These are phyloP conservation scores for Boletus huronensis DNA, from an alignment of 768 basidiomycete genomes.

Conservation along the genomic window DNA sequence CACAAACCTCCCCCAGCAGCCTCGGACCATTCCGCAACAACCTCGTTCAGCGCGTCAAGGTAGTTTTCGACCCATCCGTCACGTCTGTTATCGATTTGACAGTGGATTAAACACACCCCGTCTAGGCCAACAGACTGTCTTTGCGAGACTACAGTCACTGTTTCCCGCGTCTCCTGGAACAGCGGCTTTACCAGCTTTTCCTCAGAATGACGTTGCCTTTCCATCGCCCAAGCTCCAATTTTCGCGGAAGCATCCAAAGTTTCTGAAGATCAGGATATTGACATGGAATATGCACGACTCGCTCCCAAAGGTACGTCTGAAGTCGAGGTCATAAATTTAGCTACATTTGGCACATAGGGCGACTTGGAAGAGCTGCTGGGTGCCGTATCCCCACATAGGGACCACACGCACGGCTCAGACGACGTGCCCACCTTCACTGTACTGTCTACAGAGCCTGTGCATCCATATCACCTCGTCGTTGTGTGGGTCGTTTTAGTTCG, in stretches of 20 bases:
- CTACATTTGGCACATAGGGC: conserved; percentile 44
- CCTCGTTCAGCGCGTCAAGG: conserved; percentile 20
- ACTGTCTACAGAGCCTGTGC: conserved; percentile 47
- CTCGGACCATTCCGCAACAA: conserved; percentile 15
- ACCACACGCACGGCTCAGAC: conserved; percentile 31
- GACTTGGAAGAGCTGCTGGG: conserved; percentile 72
- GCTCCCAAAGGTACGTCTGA: conserved; percentile 56
- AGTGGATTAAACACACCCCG: not conserved
- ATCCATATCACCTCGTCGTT: conserved; percentile 78
- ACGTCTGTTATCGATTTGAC: conserved; percentile 7
- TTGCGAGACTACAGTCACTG: conserved; percentile 51
- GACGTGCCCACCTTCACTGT: conserved; percentile 38
- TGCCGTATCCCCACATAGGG: conserved; percentile 40
- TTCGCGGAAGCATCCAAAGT: conserved; percentile 33
- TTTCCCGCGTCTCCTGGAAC: conserved; percentile 40
- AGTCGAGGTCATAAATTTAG: not conserved
- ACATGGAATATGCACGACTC: conserved; percentile 90
- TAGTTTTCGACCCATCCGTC: conserved; percentile 3
- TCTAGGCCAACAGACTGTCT: conserved; percentile 38
- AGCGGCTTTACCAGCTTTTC: conserved; percentile 15
- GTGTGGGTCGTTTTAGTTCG: conserved; percentile 46
- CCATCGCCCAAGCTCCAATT: conserved; percentile 21
- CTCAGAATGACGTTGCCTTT: conserved; percentile 22
- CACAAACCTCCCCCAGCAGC: conserved; percentile 17
- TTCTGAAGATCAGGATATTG: conserved; percentile 64